A percentile compares a stretch with the other conserved stretches of the same genome.
phyloP scores from a whole-genome alignment of 2,329 filamentous ascomycete species.

The Diplodia mutila region DNA sequence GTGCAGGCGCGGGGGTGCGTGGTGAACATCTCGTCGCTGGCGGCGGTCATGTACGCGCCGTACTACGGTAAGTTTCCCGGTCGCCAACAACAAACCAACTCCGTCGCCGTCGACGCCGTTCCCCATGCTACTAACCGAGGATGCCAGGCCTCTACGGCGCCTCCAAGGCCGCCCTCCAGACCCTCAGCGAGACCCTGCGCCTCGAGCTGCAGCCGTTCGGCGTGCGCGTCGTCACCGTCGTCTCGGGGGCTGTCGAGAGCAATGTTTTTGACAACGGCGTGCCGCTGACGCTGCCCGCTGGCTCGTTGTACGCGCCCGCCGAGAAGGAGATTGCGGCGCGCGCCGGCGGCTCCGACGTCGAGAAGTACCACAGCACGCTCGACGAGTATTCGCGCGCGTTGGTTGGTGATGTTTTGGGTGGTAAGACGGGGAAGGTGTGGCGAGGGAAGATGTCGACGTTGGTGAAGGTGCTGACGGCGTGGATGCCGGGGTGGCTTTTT shows the following conservation, averaged over 20 bases:
- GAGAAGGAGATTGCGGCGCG: background rate
- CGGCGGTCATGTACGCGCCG: background rate
- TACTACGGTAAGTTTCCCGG: background rate
- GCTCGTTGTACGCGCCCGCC: background rate
- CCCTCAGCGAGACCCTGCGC: conserved; percentile 34
- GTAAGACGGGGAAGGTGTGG: background rate
- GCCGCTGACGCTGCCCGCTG: background rate
- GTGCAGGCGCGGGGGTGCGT: conserved; percentile 6
- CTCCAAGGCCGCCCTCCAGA: conserved; percentile 44
- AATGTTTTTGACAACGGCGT: background rate
- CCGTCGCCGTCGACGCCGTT: too few species aligned
- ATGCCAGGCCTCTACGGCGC: conserved; percentile 37
- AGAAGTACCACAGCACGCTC: background rate
- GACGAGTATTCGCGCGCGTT: background rate
- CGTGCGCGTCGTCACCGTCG: conserved; percentile 32
- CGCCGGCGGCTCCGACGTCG: background rate
- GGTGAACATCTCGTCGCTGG: background rate
- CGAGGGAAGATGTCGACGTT: background rate
- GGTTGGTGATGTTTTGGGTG: background rate
- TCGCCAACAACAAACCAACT: too few species aligned
- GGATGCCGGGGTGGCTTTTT: background rate
- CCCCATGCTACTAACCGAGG: too few species aligned
- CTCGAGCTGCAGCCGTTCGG: conserved; percentile 33
- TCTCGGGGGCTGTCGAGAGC: conserved; percentile 29
- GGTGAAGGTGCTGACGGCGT: background rate